Base-by-base conservation (phyloP, 257 asterid genomes). In the Ballota nigra region DNA sequence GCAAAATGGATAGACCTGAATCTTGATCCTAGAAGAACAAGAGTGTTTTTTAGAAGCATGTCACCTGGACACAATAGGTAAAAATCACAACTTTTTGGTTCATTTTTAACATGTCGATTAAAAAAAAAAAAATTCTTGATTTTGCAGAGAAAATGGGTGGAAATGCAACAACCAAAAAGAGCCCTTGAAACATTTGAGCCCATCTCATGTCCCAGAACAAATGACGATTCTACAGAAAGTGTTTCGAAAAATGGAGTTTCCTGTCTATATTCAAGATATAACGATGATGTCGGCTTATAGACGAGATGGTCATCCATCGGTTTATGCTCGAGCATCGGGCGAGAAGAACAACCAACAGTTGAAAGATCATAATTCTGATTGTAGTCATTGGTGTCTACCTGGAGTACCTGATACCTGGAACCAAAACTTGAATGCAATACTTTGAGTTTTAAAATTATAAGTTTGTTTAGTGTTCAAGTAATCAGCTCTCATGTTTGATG, bases 401-500 rank as follows among this genome's bases (percentile, higher is more conserved):
- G 98, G 97, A 7, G 96, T 92, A 45, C 97, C 96, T n/a, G 98
- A 92, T 78, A 75, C 85, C 8, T 92, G 98, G 96, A 92, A 92
- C 22, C 97, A 92, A 61, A 78, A 88, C 76, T 69, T 90, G 71
- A 86, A 82, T 79, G 89, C 80, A 19, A 73, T 83, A 80, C 89
- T 92, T 47, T 86, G 62, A 2, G 19, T 0, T 47, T 60, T 57
- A 40, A 72, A 60, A 67, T 66, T 3, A 38, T 59, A 40, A 33
- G 64, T 31, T 51, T 43, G 51, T 24, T 11, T 73, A 13, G n/a
- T 59, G 53, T 28, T 70, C 5, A 33, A n/a, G 55, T 24, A 51
- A 4, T 6, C 11, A 51, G 58, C 18, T 29, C 18, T 29, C 19
- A 29, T 65, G 53, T 74, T 57, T 31, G 61, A 45, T 41, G 61